phyloP scores from a whole-genome alignment of 2,329 filamentous ascomycete genomes.

The Pyricularia sp. region DNA sequence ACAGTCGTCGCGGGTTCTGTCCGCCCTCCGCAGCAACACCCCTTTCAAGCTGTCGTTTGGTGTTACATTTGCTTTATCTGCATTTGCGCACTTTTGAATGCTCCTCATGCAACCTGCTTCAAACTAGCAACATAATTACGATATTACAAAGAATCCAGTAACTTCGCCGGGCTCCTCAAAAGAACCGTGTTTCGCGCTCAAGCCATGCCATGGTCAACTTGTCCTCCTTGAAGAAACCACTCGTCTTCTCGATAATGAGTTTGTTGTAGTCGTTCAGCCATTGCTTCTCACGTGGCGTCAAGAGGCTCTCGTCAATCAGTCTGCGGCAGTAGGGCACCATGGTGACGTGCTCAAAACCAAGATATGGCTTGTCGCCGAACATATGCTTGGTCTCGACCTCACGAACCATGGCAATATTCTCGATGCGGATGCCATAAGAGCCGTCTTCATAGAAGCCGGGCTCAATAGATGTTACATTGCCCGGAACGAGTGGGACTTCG shows the following conservation, averaged over 20 bases:
- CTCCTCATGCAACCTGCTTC: background rate
- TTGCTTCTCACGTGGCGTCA: slow-evolving; percentile 61
- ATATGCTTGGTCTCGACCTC: slow-evolving; percentile 77
- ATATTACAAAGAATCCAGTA: background rate
- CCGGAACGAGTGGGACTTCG: slow-evolving; percentile 78
- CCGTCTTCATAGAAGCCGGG: slow-evolving; percentile 97
- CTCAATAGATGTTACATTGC: slow-evolving; percentile 92
- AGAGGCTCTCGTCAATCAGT: slow-evolving; percentile 60
- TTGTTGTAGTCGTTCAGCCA: slow-evolving; percentile 83
- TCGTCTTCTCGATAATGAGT: slow-evolving; percentile 72
- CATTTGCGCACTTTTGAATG: slow-evolving; percentile 37
- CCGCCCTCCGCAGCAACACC: slow-evolving; percentile 41
- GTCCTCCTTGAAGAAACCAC: slow-evolving; percentile 61
- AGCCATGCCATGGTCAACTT: slow-evolving; percentile 65
- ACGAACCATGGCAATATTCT: slow-evolving; percentile 85
- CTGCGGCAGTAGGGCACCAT: slow-evolving; percentile 92
- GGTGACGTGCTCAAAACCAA: slow-evolving; percentile 94
- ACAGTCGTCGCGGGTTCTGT: slow-evolving; percentile 26
- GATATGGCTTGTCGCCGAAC: slow-evolving; percentile 87
- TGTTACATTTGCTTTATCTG: slow-evolving; percentile 58
- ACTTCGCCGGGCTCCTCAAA: slow-evolving; percentile 19
- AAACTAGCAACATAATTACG: background rate
- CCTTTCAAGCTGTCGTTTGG: slow-evolving; percentile 59
- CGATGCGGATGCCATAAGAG: slow-evolving; percentile 86
- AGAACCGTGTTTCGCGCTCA: slow-evolving; percentile 67